Evolutionary conservation across 257 asterid species (phyloP), one percentile per base, ranked within the genome.

Genomic region (Nicotiana otophora): DNA sequence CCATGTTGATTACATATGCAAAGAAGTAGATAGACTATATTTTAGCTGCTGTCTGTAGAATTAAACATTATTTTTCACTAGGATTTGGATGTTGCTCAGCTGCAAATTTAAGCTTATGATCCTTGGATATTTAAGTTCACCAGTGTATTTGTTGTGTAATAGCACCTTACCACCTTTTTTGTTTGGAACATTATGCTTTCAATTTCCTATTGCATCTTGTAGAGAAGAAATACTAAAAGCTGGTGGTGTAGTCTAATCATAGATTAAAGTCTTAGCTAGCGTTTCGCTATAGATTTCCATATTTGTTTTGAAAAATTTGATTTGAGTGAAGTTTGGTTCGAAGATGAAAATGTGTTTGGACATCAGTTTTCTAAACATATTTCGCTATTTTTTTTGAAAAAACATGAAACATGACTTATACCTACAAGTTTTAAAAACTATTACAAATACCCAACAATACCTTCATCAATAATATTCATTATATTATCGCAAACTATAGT

Each of bases 1-100:
- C 98, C 53, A 94, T 96, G 98, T 16, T 90, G 87, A 85, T 96
- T 64, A 96, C 97, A 74, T 96, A 92, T 65, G 99, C 99, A 17
- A 96, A 96, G 93, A 96, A 96, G 86, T 96, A 91, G 89, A 51
- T 75, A 75, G 30, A 62, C 61, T 64, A 64, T 61, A 80, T 80
- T 80, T 64, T 63, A 46, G 60, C n/a, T 46, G 72, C 63, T 75
- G n/a, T 80, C 33, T 7, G 58, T 70, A 19, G 62, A 31, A 10
- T 72, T 75, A 51, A 42, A 51, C 42, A 28, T 75, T 5, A 12
- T 31, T 31, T 62, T 65, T 28, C 7, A 15, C 69, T 83, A 74
- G 20, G 51, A 36, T 54, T 8, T 64, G 58, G 15, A 28, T 67
- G 68, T 23, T 58, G 54, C 12, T 5, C 5, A 8, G 23, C 12